A percentile compares a stretch with the other conserved stretches of the same genome.
Evolutionary conservation across 2,329 filamentous ascomycete genomes (phyloP).

Genomic region (Penicillium sp.): DNA sequence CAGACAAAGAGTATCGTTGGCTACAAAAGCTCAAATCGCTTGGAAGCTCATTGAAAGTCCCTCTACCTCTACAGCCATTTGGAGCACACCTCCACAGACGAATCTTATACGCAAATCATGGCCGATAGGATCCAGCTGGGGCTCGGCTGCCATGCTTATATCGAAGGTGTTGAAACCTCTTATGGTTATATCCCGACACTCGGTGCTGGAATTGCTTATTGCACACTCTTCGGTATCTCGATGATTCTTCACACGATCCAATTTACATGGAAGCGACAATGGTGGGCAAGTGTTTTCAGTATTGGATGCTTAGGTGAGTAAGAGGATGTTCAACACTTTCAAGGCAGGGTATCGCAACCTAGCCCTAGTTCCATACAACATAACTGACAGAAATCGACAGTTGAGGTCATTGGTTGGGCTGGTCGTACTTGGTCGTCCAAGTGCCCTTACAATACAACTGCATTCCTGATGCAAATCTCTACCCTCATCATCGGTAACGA

Average conservation of each 20-base stretch:
- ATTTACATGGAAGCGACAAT: slow-evolving; percentile 38
- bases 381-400: slow-evolving; percentile 17
- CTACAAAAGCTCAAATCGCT: background rate
- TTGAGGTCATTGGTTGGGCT: slow-evolving; percentile 52
- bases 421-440: slow-evolving; percentile 51
- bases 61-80: background rate
- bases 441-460: slow-evolving; percentile 52
- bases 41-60: background rate
- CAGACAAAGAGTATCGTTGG: background rate
- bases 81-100: background rate
- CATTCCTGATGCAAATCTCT: slow-evolving; percentile 55
- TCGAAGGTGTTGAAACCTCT: slow-evolving; percentile 25
- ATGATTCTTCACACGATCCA: slow-evolving; percentile 39
- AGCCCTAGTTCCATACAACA: background rate
- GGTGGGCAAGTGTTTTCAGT: slow-evolving; percentile 42
- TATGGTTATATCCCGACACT: slow-evolving; percentile 40
- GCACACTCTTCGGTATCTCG: slow-evolving; percentile 36
- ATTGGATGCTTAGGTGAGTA: slow-evolving; percentile 39
- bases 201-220: slow-evolving; percentile 37
- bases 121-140: slow-evolving; percentile 11
- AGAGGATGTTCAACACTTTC: background rate
- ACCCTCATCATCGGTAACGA: slow-evolving; percentile 35
- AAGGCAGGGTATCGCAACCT: background rate
- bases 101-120: slow-evolving; percentile 3
- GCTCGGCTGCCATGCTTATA: slow-evolving; percentile 27